Conservation (phyloP, 768 basidiomycete genomes). For the Mycena capillaripes region DNA sequence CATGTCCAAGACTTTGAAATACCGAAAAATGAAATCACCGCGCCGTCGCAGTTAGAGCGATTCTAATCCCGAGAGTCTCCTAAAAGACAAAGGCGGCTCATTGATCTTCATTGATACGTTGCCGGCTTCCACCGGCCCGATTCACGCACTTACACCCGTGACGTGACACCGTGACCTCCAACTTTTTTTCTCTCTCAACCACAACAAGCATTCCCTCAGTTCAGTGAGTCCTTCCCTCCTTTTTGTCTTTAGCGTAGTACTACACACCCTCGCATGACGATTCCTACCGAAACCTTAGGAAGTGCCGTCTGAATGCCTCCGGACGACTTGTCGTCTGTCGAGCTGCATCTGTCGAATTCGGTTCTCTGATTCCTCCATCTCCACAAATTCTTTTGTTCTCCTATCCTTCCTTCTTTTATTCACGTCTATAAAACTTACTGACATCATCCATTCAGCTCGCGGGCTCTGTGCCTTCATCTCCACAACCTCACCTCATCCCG, state of each 20-base stretch:
- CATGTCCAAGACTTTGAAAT: neutral
- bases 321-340: conserved; percentile 20
- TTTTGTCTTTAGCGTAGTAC: neutral
- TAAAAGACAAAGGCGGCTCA: too few relatives aligned
- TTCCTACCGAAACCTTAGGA: conserved; percentile 37
- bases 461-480: too few relatives aligned
- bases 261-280: conserved; percentile 22
- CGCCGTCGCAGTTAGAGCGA: neutral
- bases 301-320: conserved; percentile 40
- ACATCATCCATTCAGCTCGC: too few relatives aligned
- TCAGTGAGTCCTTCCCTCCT: conserved; percentile 28
- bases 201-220: neutral
- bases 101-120: too few relatives aligned
- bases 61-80: too few relatives aligned
- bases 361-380: conserved; percentile 31
- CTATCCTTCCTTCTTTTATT: conserved; percentile 25
- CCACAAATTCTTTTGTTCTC: neutral
- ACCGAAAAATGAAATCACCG: conserved; percentile 10
- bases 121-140: too few relatives aligned
- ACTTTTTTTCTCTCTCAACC: conserved; percentile 4
- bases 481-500: too few relatives aligned
- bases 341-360: conserved; percentile 38
- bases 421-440: neutral
- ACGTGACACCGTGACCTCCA: neutral
- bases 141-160: neutral